Evolutionary conservation across 2,329 filamentous ascomycete genomes (phyloP).

Genomic region (Colletotrichum sp.): DNA sequence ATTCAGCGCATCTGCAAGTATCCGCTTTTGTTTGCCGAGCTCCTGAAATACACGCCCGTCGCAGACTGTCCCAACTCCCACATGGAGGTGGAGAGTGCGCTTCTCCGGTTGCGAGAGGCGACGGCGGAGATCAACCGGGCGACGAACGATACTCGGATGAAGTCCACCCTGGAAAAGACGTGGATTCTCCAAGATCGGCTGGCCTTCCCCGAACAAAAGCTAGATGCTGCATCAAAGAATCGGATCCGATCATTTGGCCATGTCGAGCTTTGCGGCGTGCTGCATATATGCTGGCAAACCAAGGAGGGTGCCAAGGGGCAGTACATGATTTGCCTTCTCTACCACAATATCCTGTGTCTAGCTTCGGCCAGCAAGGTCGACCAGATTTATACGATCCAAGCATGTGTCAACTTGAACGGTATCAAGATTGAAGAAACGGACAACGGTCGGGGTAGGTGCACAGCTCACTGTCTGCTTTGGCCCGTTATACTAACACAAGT

Average conservation of each 20-base stretch:
- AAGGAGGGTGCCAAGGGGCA: constrained; percentile 71
- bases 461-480: neutral
- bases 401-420: constrained; percentile 72
- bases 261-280: constrained; percentile 79
- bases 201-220: constrained; percentile 69
- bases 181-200: constrained; percentile 86
- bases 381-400: constrained; percentile 74
- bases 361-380: constrained; percentile 70
- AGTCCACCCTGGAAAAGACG: constrained; percentile 77
- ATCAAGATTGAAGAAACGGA: constrained; percentile 74
- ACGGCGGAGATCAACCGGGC: constrained; percentile 83
- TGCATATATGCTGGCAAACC: constrained; percentile 84
- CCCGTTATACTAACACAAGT: constrained; percentile 22
- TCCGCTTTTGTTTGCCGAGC: constrained; percentile 82
- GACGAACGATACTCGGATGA: constrained; percentile 76
- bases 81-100: constrained; percentile 76
- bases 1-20: constrained; percentile 94
- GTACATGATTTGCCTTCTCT: constrained; percentile 88
- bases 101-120: constrained; percentile 74
- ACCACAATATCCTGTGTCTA: constrained; percentile 79
- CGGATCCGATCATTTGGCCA: constrained; percentile 83
- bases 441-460: constrained; percentile 71
- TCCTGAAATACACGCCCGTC: constrained; percentile 83
- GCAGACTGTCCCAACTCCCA: constrained; percentile 86
- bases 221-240: constrained; percentile 60